phyloP scores from a whole-genome alignment of 129 eudicot species.

The Tagetes patula region DNA sequence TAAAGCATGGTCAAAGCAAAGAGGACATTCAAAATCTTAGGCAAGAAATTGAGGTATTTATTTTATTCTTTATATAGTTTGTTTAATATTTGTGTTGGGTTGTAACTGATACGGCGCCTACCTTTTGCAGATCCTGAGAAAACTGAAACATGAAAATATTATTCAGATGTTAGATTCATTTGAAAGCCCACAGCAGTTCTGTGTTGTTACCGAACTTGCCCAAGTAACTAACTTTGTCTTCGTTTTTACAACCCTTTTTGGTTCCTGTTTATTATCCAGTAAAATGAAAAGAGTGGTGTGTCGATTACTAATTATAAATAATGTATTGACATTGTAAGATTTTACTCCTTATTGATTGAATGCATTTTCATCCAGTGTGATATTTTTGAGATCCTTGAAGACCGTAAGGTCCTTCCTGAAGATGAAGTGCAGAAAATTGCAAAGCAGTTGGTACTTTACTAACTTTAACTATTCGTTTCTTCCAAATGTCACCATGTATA shows the following conservation, averaged over 20 bases:
- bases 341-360: conserved; percentile 3
- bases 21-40: conserved; percentile 80
- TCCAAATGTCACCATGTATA: background rate
- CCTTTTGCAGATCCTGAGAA: conserved; percentile 71
- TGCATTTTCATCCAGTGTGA: conserved; percentile 59
- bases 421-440: conserved; percentile 91
- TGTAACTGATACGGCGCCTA: background rate
- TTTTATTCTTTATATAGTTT: background rate
- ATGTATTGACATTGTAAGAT: background rate
- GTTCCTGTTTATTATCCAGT: background rate
- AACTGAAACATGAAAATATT: conserved; percentile 92
- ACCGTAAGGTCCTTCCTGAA: conserved; percentile 90
- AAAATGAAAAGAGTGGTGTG: too few species aligned
- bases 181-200: conserved; percentile 90
- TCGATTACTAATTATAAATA: too few species aligned
- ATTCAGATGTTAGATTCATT: conserved; percentile 93
- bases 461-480: conserved; percentile 10
- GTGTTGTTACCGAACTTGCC: conserved; percentile 95
- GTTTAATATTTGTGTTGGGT: background rate
- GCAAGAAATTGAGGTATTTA: conserved; percentile 89
- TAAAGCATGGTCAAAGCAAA: conserved; percentile 91
- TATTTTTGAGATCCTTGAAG: conserved; percentile 87
- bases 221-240: conserved; percentile 44
- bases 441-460: conserved; percentile 74
- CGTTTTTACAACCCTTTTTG: background rate